Conservation (phyloP, 2,329 filamentous ascomycete genomes). For the Coleophoma crateriformis region DNA sequence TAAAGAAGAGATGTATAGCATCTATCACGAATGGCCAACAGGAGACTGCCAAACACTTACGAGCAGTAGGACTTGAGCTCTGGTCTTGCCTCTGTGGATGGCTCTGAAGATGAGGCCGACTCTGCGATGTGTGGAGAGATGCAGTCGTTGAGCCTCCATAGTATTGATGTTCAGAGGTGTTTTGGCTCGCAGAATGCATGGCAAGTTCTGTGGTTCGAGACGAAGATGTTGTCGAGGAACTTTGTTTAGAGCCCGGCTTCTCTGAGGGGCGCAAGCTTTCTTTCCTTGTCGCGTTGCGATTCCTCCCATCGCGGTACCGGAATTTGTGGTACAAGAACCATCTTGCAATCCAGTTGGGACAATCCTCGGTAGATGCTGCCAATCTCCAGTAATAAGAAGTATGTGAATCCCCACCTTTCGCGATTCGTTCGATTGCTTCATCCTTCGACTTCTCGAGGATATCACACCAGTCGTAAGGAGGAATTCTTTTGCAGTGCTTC, state of each 20-base stretch:
- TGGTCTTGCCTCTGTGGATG: too few relatives aligned
- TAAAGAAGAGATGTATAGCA: too few relatives aligned
- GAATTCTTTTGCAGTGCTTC: conserved; percentile 21
- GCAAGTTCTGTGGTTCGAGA: too few relatives aligned
- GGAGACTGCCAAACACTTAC: too few relatives aligned
- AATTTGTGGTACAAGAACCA: conserved; percentile 21
- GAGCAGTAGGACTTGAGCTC: too few relatives aligned
- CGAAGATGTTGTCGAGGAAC: too few relatives aligned
- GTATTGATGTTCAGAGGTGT: background rate
- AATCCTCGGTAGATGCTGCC: conserved; percentile 13
- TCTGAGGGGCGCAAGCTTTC: background rate
- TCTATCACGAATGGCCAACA: too few relatives aligned
- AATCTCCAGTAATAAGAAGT: conserved; percentile 24
- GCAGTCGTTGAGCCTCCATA: background rate
- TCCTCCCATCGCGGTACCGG: background rate
- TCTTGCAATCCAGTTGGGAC: conserved; percentile 25
- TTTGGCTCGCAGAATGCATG: too few relatives aligned
- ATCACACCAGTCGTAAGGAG: conserved; percentile 27
- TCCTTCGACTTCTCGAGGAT: conserved; percentile 25
- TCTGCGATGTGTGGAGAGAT: background rate
- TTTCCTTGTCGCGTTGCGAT: background rate
- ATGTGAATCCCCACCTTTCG: conserved; percentile 11
- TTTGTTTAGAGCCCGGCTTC: background rate
- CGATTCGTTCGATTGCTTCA: conserved; percentile 21
- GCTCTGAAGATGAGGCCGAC: background rate